Evolutionary conservation across 2,329 filamentous ascomycete genomes (phyloP).

Genomic region (Aspergillus sergii): DNA sequence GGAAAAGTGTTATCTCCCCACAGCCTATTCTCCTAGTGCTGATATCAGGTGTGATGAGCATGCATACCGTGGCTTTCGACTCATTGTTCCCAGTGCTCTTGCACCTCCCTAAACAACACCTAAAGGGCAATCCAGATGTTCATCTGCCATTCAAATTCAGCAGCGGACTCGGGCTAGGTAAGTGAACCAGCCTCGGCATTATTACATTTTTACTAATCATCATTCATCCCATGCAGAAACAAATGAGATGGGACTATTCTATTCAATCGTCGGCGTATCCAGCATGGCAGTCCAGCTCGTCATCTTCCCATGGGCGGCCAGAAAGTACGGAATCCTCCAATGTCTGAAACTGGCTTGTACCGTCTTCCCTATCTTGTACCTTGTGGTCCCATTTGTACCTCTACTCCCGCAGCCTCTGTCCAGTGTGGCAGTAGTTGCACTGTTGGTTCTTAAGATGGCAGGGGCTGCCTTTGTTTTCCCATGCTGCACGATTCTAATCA

Average conservation of each 20-base stretch:
- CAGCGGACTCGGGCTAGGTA: conserved; percentile 72
- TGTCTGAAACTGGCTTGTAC: conserved; percentile 71
- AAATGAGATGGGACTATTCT: conserved; percentile 78
- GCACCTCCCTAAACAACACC: conserved; percentile 66
- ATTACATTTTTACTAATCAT: not conserved
- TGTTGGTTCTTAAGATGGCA: conserved; percentile 75
- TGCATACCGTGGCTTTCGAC: conserved; percentile 83
- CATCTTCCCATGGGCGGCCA: conserved; percentile 75
- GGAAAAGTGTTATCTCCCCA: conserved; percentile 68
- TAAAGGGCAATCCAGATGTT: conserved; percentile 58
- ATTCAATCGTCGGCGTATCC: conserved; percentile 77
- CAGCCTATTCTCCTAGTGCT: conserved; percentile 76
- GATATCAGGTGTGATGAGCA: conserved; percentile 78
- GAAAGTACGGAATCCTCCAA: conserved; percentile 70
- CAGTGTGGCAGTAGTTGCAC: conserved; percentile 60
- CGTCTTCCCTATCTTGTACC: conserved; percentile 73
- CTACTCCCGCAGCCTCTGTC: conserved; percentile 59
- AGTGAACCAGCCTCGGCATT: conserved; percentile 7
- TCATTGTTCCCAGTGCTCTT: conserved; percentile 87
- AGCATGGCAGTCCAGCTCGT: conserved; percentile 85
- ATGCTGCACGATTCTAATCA: conserved; percentile 84
- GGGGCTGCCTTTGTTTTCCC: conserved; percentile 84
- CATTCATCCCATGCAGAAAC: conserved; percentile 47
- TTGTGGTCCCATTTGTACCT: conserved; percentile 78
- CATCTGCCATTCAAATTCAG: conserved; percentile 77